Base-by-base conservation (phyloP, 1,284 basidiomycete species). In the Entoloma clypeatum region DNA sequence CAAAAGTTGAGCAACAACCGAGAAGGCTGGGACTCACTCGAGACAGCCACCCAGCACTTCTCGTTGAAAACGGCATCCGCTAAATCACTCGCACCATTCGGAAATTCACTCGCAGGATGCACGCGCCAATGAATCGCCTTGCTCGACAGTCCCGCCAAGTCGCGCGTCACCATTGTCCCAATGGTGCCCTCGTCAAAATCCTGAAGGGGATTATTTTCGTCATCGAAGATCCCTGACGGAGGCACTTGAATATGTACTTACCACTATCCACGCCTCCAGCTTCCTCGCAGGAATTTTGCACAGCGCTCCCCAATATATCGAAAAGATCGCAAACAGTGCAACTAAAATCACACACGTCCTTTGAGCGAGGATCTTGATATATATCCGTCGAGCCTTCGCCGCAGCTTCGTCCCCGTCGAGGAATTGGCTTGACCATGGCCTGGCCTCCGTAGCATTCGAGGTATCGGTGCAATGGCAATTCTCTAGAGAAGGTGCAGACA, bases 111-210 rank as follows among this genome's bases (percentile, higher is more conserved):
- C 2, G 74, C 49, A 25, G 68, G 47, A 7, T 63, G 47, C 5
- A 65, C 48, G 14, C 54, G 50, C 75, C 76, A 79, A 1, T 59
- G 53, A 14, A 71, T 57, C 23, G 35, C 50, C 18, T 38, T 9
- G 35, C 39, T 33, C 11, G 52, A 47, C 7, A 62, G 45, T 6
- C 43, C 49, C 18, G 55, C 56, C n/a, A 76, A 50, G 6, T 56
- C 55, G 41, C 57, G 48, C 1, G 57, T 56, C n/a, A 76, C 67
- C 1, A 52, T 52, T 31, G 64, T 57, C 3, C 77, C 75, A 14
- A 77, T 58, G 9, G 55, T 47, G n/a, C 59, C 67, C 4, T 71
- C 71, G 44, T 78, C 76, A 44, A 77, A 79, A 51, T 78, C 74
- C 75, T 77, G 36, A 8, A 18, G 34, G 6, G 19, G 27, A 38